Conservation (phyloP, 148 eudicot genomes). For the Chenopodium album region DNA sequence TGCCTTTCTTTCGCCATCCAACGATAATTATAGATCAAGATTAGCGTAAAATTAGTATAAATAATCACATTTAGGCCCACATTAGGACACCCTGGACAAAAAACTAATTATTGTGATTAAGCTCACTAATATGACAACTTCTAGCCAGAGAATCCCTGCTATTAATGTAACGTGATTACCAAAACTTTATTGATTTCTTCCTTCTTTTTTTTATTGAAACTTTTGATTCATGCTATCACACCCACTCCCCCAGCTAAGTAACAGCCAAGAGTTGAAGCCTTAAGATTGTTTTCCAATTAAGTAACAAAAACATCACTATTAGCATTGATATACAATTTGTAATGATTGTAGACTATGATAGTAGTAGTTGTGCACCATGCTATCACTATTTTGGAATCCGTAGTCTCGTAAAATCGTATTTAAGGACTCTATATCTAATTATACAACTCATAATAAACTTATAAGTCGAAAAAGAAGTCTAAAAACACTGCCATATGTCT, state of each 20-base stretch:
- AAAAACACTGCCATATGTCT: no score
- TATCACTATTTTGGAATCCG: not conserved
- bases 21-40: not conserved
- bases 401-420: no score
- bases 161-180: conserved; percentile 16
- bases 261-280: not conserved
- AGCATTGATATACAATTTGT: not conserved
- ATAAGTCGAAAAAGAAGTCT: no score
- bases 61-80: conserved; percentile 8
- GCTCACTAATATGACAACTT: conserved; percentile 7
- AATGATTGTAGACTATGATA: not conserved
- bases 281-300: not conserved
- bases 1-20: not conserved
- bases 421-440: no score
- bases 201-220: not conserved
- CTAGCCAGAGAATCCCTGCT: conserved; percentile 7
- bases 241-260: conserved; percentile 6
- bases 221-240: not conserved
- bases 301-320: not conserved
- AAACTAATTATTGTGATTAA: conserved; percentile 5
- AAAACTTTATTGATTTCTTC: not conserved
- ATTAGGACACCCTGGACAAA: conserved; percentile 20
- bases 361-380: no score
- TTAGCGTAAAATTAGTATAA: not conserved
- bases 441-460: no score